These are phyloP conservation scores for Plasmodium vivax DNA, from an alignment of 169 alveolate genomes.

Conservation along the genomic window DNA sequence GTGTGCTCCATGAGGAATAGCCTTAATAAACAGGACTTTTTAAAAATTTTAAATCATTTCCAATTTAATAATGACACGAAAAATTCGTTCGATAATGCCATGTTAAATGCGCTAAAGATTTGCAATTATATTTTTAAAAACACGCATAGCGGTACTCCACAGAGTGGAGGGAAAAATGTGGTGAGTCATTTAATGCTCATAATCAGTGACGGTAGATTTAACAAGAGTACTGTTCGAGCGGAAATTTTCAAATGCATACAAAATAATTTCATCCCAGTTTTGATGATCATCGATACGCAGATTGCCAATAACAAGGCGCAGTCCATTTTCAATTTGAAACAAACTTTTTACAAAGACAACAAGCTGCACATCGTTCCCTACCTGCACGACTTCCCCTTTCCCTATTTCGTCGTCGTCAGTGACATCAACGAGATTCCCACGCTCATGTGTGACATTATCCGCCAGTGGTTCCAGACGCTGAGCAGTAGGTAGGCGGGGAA, in stretches of 20 bases:
- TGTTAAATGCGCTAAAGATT: slow-evolving; percentile 89
- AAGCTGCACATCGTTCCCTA: slow-evolving; percentile 91
- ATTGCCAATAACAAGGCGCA: slow-evolving; percentile 77
- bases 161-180: slow-evolving; percentile 76
- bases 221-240: slow-evolving; percentile 92
- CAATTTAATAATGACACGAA: slow-evolving; percentile 87
- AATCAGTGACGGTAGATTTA: slow-evolving; percentile 98
- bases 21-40: slow-evolving; percentile 63
- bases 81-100: slow-evolving; percentile 76
- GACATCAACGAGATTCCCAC: slow-evolving; percentile 87
- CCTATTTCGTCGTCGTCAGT: slow-evolving; percentile 94
- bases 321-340: slow-evolving; percentile 88
- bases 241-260: slow-evolving; percentile 89
- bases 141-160: slow-evolving; percentile 26
- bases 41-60: slow-evolving; percentile 78
- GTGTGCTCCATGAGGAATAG: slow-evolving; percentile 69
- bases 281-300: slow-evolving; percentile 90
- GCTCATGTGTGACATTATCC: slow-evolving; percentile 87
- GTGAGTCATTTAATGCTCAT: slow-evolving; percentile 91
- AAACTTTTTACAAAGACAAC: slow-evolving; percentile 88
- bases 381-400: slow-evolving; percentile 96
- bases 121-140: slow-evolving; percentile 79
- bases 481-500: slow-evolving; percentile 9
- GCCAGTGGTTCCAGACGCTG: slow-evolving; percentile 81
- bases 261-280: slow-evolving; percentile 89